phyloP scores from a whole-genome alignment of 2,329 filamentous ascomycete genomes.

The Alternaria burnsii region DNA sequence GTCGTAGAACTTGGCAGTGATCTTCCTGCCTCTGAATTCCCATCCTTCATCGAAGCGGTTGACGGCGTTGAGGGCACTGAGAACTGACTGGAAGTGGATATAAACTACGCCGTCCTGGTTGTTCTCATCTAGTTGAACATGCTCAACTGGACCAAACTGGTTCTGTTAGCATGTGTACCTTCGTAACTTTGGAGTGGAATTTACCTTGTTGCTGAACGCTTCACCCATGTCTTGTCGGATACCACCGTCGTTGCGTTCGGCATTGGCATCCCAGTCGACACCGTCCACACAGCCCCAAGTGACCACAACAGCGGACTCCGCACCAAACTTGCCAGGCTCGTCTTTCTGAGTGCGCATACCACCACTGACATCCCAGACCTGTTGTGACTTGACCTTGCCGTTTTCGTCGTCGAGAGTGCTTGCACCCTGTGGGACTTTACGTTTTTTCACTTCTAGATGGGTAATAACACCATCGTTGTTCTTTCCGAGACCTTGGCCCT shows the following conservation, averaged over 20 bases:
- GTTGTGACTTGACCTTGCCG: slow-evolving; percentile 54
- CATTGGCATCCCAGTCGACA: slow-evolving; percentile 81
- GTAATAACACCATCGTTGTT: slow-evolving; percentile 83
- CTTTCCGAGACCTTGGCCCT: slow-evolving; percentile 86
- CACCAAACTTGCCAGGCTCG: slow-evolving; percentile 49
- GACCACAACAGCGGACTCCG: slow-evolving; percentile 83
- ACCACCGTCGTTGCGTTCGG: slow-evolving; percentile 66
- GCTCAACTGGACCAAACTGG: slow-evolving; percentile 83
- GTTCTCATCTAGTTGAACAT: slow-evolving; percentile 73
- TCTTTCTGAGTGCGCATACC: slow-evolving; percentile 62
- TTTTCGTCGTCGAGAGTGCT: slow-evolving; percentile 53
- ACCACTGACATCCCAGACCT: slow-evolving; percentile 77
- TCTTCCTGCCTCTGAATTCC: slow-evolving; percentile 88
- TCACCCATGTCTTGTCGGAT: slow-evolving; percentile 95
- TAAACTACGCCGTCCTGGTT: slow-evolving; percentile 74
- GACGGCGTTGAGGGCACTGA: slow-evolving; percentile 86
- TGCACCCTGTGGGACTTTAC: slow-evolving; percentile 28
- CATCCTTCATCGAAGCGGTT: slow-evolving; percentile 90
- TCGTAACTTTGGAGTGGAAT: neutral
- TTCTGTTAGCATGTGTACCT: slow-evolving; percentile 6
- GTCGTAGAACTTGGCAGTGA: slow-evolving; percentile 84
- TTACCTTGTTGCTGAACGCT: slow-evolving; percentile 82
- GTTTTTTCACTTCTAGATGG: slow-evolving; percentile 72
- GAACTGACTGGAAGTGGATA: slow-evolving; percentile 87
- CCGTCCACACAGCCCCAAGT: slow-evolving; percentile 86